Evolutionary conservation across 2,329 filamentous ascomycete species (phyloP).

Genomic region (Diaporthe sp.): DNA sequence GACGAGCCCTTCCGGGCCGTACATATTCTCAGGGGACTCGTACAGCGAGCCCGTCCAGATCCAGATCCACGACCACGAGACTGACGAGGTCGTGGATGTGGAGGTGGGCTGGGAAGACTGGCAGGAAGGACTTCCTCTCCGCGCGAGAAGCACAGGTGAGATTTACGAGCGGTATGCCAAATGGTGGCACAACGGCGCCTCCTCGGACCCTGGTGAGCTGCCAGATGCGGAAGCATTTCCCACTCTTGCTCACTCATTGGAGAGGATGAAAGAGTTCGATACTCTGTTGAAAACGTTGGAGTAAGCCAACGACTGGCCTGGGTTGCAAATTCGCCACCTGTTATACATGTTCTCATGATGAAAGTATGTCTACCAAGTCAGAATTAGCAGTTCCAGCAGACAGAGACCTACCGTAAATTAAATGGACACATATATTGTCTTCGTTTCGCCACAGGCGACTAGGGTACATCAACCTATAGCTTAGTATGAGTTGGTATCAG

Average conservation of each 20-base stretch:
- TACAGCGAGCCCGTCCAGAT: conserved; percentile 53
- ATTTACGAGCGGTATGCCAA: conserved; percentile 61
- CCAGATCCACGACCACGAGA: conserved; percentile 54
- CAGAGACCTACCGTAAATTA: neutral
- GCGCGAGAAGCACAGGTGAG: conserved; percentile 56
- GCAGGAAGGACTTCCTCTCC: conserved; percentile 51
- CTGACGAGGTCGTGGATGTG: conserved; percentile 51
- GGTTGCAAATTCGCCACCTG: neutral
- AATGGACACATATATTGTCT: neutral
- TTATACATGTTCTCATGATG: neutral
- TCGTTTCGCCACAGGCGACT: too few species aligned
- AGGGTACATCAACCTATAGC: neutral
- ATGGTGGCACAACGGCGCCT: conserved; percentile 21
- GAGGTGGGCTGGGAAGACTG: conserved; percentile 51
- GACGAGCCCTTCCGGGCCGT: conserved; percentile 45
- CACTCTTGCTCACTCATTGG: conserved; percentile 11
- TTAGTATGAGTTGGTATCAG: neutral
- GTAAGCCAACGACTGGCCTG: neutral
- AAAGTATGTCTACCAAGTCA: too few species aligned
- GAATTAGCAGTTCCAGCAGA: neutral
- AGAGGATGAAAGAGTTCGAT: conserved; percentile 14
- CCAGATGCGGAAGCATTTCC: conserved; percentile 22
- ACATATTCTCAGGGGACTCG: conserved; percentile 39
- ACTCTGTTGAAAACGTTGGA: neutral
- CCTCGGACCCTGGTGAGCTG: neutral